Conservation (phyloP, 2,329 filamentous ascomycete species). For the Aspergillus spinulosporus region DNA sequence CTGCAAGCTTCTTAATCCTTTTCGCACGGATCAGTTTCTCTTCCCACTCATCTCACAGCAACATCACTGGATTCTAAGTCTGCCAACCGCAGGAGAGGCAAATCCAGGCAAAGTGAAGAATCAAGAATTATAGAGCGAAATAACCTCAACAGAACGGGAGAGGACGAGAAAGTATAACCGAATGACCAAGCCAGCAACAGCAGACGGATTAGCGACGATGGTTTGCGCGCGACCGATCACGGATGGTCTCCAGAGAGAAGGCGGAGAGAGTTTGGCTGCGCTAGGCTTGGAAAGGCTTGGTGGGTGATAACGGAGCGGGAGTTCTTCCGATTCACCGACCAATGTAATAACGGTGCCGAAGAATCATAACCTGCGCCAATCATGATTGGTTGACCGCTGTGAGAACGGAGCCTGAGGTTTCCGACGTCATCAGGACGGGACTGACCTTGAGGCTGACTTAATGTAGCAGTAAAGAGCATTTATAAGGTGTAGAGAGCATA, state of each 20-base stretch:
- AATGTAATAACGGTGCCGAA: conserved; percentile 4
- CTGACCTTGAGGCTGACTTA: too few species aligned
- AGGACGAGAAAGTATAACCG: conserved; percentile 12
- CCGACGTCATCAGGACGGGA: conserved; percentile 34
- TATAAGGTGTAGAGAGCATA: too few species aligned
- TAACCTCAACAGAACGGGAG: background rate
- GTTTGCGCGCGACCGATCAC: conserved; percentile 43
- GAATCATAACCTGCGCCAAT: conserved; percentile 6
- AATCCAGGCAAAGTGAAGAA: conserved; percentile 5
- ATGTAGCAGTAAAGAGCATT: too few species aligned
- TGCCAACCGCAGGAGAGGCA: conserved; percentile 14
- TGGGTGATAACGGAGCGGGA: conserved; percentile 21
- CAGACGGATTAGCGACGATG: conserved; percentile 26
- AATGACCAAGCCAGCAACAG: conserved; percentile 21
- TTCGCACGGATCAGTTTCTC: conserved; percentile 28
- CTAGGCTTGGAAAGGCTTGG: conserved; percentile 29
- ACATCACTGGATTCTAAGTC: conserved; percentile 28
- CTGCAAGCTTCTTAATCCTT: conserved; percentile 22
- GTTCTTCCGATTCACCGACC: conserved; percentile 27
- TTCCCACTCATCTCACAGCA: conserved; percentile 29
- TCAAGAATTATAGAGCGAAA: background rate
- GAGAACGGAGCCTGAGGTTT: conserved; percentile 1
- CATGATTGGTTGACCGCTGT: conserved; percentile 10
- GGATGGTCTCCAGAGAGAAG: conserved; percentile 34
- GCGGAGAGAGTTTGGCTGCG: conserved; percentile 34